phyloP scores from a whole-genome alignment of 1,139 yeast genomes.

The Pichiaceae sp. region DNA sequence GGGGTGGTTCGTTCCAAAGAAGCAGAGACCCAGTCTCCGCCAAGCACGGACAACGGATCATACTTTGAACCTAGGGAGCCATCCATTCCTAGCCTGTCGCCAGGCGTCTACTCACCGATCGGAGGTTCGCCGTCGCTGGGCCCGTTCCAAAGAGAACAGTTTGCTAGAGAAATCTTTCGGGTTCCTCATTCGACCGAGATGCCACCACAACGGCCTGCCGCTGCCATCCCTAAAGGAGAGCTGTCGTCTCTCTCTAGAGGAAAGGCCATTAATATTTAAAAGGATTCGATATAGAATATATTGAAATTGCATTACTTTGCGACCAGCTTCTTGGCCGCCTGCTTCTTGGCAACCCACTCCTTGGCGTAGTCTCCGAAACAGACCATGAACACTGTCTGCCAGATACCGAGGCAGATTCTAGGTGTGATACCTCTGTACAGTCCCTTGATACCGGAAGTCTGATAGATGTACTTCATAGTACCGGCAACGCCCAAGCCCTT shows the following conservation, averaged over 20 bases:
- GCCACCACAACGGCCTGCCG: neutral
- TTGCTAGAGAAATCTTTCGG: neutral
- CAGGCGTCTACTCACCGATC: neutral
- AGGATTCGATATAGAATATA: neutral
- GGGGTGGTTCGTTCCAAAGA: constrained; percentile 30
- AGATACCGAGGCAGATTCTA: constrained; percentile 89
- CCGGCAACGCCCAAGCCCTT: constrained; percentile 76
- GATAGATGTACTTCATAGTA: constrained; percentile 76
- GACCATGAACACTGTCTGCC: constrained; percentile 99
- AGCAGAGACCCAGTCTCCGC: constrained; percentile 4
- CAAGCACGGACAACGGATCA: neutral
- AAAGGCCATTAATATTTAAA: neutral
- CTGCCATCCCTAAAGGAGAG: neutral
- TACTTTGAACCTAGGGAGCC: neutral
- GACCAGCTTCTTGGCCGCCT: neutral
- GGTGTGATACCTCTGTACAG: constrained; percentile 96
- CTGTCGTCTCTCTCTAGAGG: neutral
- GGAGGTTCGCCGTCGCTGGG: neutral
- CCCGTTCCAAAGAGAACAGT: neutral
- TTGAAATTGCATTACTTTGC: neutral
- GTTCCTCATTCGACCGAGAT: neutral
- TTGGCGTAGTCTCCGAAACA: constrained; percentile 94
- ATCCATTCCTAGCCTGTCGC: too few relatives aligned
- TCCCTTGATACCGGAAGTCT: constrained; percentile 79
- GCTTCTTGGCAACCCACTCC: constrained; percentile 43